phyloP scores from a whole-genome alignment of 495 filamentous ascomycete species.

The Penicillium bovifimosum region DNA sequence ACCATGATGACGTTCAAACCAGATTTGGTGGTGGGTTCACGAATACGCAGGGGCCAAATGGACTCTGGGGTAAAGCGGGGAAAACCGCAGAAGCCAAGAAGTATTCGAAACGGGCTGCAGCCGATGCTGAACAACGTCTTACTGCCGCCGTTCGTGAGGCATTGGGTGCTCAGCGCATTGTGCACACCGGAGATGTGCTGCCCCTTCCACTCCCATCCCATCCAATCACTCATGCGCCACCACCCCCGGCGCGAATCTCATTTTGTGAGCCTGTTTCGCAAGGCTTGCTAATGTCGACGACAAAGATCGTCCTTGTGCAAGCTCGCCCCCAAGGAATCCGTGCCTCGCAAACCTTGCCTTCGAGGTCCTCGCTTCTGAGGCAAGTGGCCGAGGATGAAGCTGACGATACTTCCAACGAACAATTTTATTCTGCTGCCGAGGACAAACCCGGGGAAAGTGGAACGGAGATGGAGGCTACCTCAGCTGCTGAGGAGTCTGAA shows the following conservation, averaged over 20 bases:
- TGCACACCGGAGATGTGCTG: conserved; percentile 80
- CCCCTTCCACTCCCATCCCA: conserved; percentile 79
- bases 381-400: conserved; percentile 65
- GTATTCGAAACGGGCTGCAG: conserved; percentile 31
- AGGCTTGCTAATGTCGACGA: conserved; percentile 64
- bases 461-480: conserved; percentile 50
- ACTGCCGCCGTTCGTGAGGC: conserved; percentile 74
- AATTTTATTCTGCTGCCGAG: conserved; percentile 83
- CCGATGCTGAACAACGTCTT: conserved; percentile 57
- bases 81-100: conserved; percentile 35
- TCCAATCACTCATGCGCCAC: conserved; percentile 78
- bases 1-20: conserved; percentile 56
- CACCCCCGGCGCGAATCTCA: conserved; percentile 63
- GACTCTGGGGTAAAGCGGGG: conserved; percentile 35
- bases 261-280: conserved; percentile 76
- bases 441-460: conserved; percentile 56
- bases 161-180: conserved; percentile 60
- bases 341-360: conserved; percentile 23
- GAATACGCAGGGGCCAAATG: conserved; percentile 30
- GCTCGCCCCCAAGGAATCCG: conserved; percentile 41
- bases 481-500: conserved; percentile 51
- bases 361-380: conserved; percentile 40
- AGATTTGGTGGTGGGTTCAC: conserved; percentile 59
- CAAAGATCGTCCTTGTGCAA: conserved; percentile 69
- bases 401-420: conserved; percentile 76